These are phyloP conservation scores for Xylaria cubensis DNA, from an alignment of 495 filamentous ascomycete genomes.

Conservation along the genomic window DNA sequence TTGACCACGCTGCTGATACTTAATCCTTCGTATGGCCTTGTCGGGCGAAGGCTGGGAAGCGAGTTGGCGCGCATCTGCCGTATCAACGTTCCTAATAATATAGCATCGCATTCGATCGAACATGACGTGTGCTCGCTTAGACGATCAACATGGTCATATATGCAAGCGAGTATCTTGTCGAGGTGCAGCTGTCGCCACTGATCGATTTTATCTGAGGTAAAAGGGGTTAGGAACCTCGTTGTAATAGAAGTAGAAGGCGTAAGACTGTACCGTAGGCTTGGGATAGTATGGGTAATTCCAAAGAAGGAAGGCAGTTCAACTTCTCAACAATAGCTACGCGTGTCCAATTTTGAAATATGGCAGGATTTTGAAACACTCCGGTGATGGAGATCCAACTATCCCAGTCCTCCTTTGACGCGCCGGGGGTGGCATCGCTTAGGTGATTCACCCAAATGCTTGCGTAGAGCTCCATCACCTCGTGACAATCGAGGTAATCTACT, in stretches of 20 bases:
- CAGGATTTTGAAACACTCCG: conserved; percentile 3
- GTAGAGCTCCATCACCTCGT: conserved; percentile 52
- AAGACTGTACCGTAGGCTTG: conserved; percentile 6
- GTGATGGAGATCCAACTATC: conserved; percentile 19
- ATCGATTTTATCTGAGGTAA: background rate
- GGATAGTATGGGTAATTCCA: conserved; percentile 14
- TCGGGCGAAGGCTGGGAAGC: conserved; percentile 6
- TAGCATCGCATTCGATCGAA: conserved; percentile 8
- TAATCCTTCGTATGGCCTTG: conserved; percentile 12
- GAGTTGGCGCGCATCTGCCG: conserved; percentile 20
- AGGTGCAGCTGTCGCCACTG: conserved; percentile 11
- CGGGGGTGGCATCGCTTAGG: background rate
- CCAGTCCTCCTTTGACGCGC: conserved; percentile 2
- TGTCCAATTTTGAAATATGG: conserved; percentile 5
- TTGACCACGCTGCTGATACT: conserved; percentile 7
- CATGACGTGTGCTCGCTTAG: conserved; percentile 3
- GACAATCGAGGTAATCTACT: conserved; percentile 59
- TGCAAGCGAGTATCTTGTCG: conserved; percentile 9
- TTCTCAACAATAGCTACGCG: conserved; percentile 18
- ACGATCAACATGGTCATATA: conserved; percentile 9
- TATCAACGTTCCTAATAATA: conserved; percentile 8
- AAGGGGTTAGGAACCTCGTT: background rate
- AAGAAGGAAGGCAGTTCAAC: background rate
- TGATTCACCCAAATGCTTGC: conserved; percentile 52
- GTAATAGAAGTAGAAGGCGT: background rate